These are phyloP conservation scores for Saturnispora dispora DNA, from an alignment of 805 yeast genomes.

Conservation along the genomic window DNA sequence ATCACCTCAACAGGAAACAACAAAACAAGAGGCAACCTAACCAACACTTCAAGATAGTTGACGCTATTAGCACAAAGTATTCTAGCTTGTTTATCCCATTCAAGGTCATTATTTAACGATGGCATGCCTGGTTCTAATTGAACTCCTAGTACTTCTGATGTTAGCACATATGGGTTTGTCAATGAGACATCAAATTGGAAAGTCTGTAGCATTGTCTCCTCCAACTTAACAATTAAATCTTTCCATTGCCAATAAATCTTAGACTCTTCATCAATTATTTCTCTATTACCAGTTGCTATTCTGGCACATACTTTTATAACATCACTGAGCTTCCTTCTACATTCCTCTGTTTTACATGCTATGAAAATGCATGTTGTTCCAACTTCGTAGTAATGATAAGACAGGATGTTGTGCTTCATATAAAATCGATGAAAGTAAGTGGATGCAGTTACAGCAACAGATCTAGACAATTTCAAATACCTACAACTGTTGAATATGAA, in stretches of 20 bases:
- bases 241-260: constrained; percentile 45
- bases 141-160: constrained; percentile 18
- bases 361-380: constrained; percentile 43
- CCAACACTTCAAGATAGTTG: constrained; percentile 21
- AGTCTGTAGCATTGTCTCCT: constrained; percentile 35
- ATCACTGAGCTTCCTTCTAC: constrained; percentile 38
- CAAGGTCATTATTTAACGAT: constrained; percentile 11
- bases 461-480: constrained; percentile 37
- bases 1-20: constrained; percentile 19
- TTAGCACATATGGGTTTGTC: constrained; percentile 31
- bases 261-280: constrained; percentile 34
- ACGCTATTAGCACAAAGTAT: constrained; percentile 20
- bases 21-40: constrained; percentile 24
- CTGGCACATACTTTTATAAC: constrained; percentile 41
- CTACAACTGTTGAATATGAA: constrained; percentile 37
- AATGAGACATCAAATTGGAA: constrained; percentile 41
- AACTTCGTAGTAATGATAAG: constrained; percentile 40
- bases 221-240: constrained; percentile 37
- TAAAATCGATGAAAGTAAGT: constrained; percentile 44
- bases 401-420: constrained; percentile 34
- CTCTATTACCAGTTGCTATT: constrained; percentile 34
- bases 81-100: constrained; percentile 11
- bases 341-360: constrained; percentile 47
- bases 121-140: constrained; percentile 7
- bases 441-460: constrained; percentile 40